Evolutionary conservation across 768 basidiomycete species (phyloP), one percentile per base, ranked within the genome.

Genomic region (Amanita rubescens): DNA sequence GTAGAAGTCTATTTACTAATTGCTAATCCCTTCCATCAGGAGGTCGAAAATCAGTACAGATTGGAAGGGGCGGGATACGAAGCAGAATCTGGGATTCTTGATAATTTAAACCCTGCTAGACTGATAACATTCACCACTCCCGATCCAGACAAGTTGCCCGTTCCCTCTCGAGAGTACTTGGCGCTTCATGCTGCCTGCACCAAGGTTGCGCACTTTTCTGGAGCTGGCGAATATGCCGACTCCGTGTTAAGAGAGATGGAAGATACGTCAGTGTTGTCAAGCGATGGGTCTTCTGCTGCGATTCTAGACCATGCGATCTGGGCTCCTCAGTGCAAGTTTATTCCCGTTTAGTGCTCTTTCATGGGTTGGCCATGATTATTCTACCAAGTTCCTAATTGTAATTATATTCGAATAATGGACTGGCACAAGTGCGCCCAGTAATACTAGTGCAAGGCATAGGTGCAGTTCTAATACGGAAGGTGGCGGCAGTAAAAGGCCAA

Each of bases 131-230:
- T 67, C 42, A 57, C 54, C 10, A 55, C 60, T 27, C 38, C 60
- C 33, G 55, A 62, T 48, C 50, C 47, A 37, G 15, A 45, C 12
- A 45, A 7, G 19, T 56, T 63, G 33, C 64, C 67, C 34, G 56
- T 66, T 44, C 70, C 69, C 15, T 50, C 58, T 42, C 63, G 65
- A 5, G 52, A 44, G n/a, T 69, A 63, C 46, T 60, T 71, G 8
- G 55, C 54, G 12, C 51, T 69, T 43, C 70, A 71, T 46, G 70
- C 65, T 20, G 59, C 65, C n/a, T 67, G 65, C 55, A 64, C 68
- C 9, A 56, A 57, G 43, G 58, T 68, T 42, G 65, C 62, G 10
- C 64, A 68, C 57, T 57, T 69, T 47, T 71, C 69, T 12, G 68
- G 70, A 33, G 69, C 67, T 10, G 59, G 45, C 9, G 65, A 64